Evolutionary conservation across 176 grass and related monocot species (phyloP).

Genomic region (Hsuehochloa calcarea): DNA sequence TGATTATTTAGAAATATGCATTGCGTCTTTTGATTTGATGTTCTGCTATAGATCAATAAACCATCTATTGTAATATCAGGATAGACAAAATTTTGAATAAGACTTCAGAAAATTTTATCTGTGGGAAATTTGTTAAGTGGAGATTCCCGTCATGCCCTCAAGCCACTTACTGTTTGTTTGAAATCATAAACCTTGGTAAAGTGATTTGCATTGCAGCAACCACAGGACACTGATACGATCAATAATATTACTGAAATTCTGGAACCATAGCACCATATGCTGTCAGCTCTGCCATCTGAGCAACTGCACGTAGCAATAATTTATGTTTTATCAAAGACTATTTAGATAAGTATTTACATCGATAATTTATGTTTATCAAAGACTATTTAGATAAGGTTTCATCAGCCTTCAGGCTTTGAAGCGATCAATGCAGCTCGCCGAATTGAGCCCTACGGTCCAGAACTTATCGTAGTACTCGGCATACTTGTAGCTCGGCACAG

Average conservation of each 20-base stretch:
- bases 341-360: not conserved
- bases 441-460: not conserved
- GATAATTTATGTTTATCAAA: not conserved
- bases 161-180: not conserved
- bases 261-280: not conserved
- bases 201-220: not conserved
- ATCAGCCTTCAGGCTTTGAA: too few relatives aligned
- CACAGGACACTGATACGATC: not conserved
- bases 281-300: not conserved
- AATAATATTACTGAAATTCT: not conserved
- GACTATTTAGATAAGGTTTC: not conserved
- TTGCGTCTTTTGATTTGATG: constrained; percentile 13
- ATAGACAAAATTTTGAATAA: constrained; percentile 15
- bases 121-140: not conserved
- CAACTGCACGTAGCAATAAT: not conserved
- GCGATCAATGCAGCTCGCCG: too few relatives aligned
- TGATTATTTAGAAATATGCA: constrained; percentile 4
- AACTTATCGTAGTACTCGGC: not conserved
- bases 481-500: not conserved
- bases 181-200: not conserved
- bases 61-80: constrained; percentile 10
- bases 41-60: constrained; percentile 15
- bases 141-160: not conserved
- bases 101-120: not conserved
- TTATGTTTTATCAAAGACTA: not conserved